Percentiles rank a stretch among this genome's conserved stretches.
Evolutionary conservation across 2,329 filamentous ascomycete genomes (phyloP).

Genomic region (Pseudogymnoascus sp.): DNA sequence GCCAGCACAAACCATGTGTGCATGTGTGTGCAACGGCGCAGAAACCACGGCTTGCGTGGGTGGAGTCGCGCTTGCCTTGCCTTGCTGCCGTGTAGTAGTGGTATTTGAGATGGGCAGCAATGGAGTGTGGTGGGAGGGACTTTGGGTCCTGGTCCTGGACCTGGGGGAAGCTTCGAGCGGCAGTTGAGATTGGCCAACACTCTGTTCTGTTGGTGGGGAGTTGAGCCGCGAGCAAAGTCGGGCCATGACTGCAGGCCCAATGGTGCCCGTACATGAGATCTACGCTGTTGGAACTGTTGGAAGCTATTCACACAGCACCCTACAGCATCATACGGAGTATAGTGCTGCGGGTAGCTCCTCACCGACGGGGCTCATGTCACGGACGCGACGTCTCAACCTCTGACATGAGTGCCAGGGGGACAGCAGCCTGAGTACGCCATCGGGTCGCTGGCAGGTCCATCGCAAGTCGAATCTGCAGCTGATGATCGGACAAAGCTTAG

Average conservation of each 20-base stretch:
- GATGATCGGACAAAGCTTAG: conserved; percentile 4
- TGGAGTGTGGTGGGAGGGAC: neutral
- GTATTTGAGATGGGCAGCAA: conserved; percentile 3
- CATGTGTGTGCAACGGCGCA: neutral
- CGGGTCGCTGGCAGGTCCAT: neutral
- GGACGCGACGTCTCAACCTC: conserved; percentile 1
- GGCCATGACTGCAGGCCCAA: neutral
- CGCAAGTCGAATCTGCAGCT: neutral
- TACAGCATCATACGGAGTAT: neutral
- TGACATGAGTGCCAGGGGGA: neutral
- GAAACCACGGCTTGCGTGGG: neutral
- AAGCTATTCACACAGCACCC: neutral
- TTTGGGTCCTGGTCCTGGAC: neutral
- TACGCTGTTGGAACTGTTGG: neutral
- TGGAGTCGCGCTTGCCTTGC: neutral
- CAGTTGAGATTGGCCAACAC: conserved; percentile 3
- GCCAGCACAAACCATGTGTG: neutral
- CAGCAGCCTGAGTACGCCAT: neutral
- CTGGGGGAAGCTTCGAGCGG: neutral
- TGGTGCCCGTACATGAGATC: neutral
- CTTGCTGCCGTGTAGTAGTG: neutral
- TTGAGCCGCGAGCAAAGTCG: neutral
- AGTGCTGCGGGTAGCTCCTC: neutral
- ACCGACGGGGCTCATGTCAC: neutral
- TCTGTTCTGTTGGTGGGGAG: neutral